Evolutionary conservation across 805 yeast genomes (phyloP).

Genomic region (Candida succiphila): DNA sequence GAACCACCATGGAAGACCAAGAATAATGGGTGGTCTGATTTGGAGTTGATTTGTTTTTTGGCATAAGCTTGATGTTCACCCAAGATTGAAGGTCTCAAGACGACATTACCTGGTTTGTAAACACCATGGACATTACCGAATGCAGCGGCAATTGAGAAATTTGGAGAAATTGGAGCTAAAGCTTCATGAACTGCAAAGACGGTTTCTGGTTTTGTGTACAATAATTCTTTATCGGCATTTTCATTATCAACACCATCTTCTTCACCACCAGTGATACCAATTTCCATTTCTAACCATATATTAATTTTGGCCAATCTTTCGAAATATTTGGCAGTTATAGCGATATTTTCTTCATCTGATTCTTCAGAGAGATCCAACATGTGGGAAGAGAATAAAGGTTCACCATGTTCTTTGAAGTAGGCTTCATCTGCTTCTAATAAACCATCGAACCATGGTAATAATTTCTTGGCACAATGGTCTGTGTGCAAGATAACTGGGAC

Average conservation of each 20-base stretch:
- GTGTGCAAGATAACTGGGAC: constrained; percentile 96
- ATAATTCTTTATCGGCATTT: constrained; percentile 72
- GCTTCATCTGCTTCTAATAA: constrained; percentile 95
- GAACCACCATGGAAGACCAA: constrained; percentile 99
- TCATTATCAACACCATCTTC: constrained; percentile 99
- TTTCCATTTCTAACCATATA: constrained; percentile 99
- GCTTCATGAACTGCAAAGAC: constrained; percentile 89
- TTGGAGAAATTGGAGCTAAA: constrained; percentile 82
- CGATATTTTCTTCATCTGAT: constrained; percentile 91
- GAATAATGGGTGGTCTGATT: constrained; percentile 61
- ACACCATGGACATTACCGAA: constrained; percentile 99
- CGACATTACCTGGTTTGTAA: constrained; percentile 98
- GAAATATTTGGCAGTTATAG: constrained; percentile 90
- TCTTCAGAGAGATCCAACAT: constrained; percentile 98
- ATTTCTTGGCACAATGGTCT: constrained; percentile 98
- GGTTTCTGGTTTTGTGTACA: constrained; percentile 94
- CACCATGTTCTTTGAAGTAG: constrained; percentile 76
- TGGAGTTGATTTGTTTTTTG: constrained; percentile 47
- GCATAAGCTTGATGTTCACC: constrained; percentile 95
- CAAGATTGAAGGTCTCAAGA: constrained; percentile 82
- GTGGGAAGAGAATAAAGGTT: constrained; percentile 97
- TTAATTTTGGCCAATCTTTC: constrained; percentile 85
- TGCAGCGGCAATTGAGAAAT: constrained; percentile 99
- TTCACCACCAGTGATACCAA: constrained; percentile 99
- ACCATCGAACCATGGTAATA: constrained; percentile 98